Conservation (phyloP, 2,329 filamentous ascomycete species). For the Chaetomiaceae sp. region DNA sequence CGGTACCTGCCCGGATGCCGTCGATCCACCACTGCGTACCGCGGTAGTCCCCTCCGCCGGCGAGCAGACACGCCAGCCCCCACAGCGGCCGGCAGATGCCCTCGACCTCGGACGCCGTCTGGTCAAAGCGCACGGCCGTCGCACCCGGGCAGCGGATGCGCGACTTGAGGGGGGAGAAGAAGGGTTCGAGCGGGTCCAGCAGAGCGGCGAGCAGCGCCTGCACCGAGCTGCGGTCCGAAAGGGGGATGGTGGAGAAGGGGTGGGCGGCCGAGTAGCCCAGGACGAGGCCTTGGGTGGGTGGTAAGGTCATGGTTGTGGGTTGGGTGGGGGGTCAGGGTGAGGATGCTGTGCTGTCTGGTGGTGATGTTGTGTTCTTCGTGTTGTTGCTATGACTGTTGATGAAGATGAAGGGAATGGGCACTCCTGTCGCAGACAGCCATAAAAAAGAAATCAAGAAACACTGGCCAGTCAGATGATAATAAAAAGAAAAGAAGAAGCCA, state of each 20-base stretch:
- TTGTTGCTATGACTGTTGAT: no score
- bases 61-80: conserved; percentile 67
- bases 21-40: conserved; percentile 63
- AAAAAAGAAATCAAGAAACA: no score
- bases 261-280: conserved; percentile 51
- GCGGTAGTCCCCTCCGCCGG: conserved; percentile 60
- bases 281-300: conserved; percentile 30
- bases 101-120: conserved; percentile 71
- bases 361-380: no score
- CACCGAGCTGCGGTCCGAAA: conserved; percentile 50
- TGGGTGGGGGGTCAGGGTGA: neutral
- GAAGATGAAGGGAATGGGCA: no score
- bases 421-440: no score
- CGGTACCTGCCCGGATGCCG: conserved; percentile 65
- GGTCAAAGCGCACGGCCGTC: conserved; percentile 72
- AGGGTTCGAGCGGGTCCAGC: conserved; percentile 65
- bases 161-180: conserved; percentile 63
- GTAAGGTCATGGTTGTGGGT: conserved; percentile 1
- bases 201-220: conserved; percentile 58
- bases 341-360: neutral
- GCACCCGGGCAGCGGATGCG: conserved; percentile 63
- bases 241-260: conserved; percentile 49
- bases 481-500: no score
- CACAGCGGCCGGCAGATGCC: conserved; percentile 71
- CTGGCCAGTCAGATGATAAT: no score